Evolutionary conservation across 208 protist species (phyloP).

Genomic region (Trypanosoma mega): DNA sequence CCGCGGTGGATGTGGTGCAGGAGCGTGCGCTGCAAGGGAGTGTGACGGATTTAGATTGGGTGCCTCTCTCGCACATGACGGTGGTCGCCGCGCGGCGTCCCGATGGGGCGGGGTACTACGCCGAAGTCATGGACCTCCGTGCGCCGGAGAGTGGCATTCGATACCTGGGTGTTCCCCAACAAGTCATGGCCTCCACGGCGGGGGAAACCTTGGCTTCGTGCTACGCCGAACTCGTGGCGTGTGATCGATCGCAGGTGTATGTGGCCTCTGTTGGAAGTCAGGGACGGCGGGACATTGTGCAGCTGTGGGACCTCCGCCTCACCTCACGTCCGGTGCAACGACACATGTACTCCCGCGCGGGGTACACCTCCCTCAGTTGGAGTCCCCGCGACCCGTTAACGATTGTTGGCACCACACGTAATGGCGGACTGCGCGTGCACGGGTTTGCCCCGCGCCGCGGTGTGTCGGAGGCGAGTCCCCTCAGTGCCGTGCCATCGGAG

Average conservation of each 20-base stretch:
- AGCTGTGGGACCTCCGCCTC: slow-evolving; percentile 79
- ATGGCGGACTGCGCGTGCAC: slow-evolving; percentile 45
- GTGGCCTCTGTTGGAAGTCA: slow-evolving; percentile 54
- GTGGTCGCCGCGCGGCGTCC: slow-evolving; percentile 50
- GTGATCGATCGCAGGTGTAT: slow-evolving; percentile 52
- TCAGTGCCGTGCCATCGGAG: neutral
- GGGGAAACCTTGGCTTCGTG: slow-evolving; percentile 32
- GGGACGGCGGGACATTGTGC: slow-evolving; percentile 42
- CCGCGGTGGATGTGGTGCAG: slow-evolving; percentile 12
- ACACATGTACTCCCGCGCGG: slow-evolving; percentile 27
- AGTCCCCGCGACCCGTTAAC: slow-evolving; percentile 30
- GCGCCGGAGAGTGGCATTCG: slow-evolving; percentile 42
- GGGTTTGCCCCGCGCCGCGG: slow-evolving; percentile 26
- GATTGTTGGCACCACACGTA: slow-evolving; percentile 45
- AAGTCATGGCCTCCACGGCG: slow-evolving; percentile 1
- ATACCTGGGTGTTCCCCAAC: slow-evolving; percentile 51
- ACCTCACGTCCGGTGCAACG: slow-evolving; percentile 34
- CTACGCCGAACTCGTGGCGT: slow-evolving; percentile 64
- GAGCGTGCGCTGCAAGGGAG: slow-evolving; percentile 40
- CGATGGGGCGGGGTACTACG: slow-evolving; percentile 55
- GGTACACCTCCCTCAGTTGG: slow-evolving; percentile 75
- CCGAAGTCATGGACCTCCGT: slow-evolving; percentile 69
- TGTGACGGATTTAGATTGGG: slow-evolving; percentile 70
- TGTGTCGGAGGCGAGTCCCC: too few species aligned
- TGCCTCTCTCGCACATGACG: slow-evolving; percentile 51